Conservation (phyloP, 2,329 filamentous ascomycete species). For the Pseudocercospora musae region DNA sequence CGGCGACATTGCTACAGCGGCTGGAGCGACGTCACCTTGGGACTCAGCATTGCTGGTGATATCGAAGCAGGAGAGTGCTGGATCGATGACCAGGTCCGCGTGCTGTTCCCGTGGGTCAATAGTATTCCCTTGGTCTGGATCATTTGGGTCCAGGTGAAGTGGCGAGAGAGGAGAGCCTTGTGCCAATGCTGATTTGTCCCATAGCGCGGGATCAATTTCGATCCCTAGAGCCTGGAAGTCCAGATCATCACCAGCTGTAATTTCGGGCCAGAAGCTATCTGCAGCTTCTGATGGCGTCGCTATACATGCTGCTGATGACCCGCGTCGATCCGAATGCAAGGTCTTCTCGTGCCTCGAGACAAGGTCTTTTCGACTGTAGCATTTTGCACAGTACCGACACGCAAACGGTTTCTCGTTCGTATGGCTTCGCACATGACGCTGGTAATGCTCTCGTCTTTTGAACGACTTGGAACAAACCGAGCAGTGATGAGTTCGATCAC, state of each 20-base stretch:
- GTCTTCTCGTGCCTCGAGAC: slow-evolving; percentile 15
- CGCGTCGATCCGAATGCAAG: slow-evolving; percentile 2
- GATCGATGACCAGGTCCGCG: background rate
- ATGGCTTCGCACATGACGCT: slow-evolving; percentile 1
- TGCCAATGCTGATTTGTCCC: background rate
- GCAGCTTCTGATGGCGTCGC: background rate
- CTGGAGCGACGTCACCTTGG: background rate
- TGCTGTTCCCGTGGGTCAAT: background rate
- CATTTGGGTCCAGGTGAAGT: background rate
- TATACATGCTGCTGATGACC: background rate
- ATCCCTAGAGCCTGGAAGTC: background rate
- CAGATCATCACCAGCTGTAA: background rate
- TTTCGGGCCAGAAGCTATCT: background rate
- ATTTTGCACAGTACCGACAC: slow-evolving; percentile 11
- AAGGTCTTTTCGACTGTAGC: slow-evolving; percentile 8
- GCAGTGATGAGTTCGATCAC: background rate
- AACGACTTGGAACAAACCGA: slow-evolving; percentile 1
- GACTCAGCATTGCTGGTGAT: background rate
- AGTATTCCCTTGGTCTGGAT: background rate
- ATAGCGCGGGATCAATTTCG: background rate
- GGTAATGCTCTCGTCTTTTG: slow-evolving; percentile 2
- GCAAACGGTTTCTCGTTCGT: slow-evolving; percentile 13
- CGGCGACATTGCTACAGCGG: background rate
- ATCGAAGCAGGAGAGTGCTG: background rate
- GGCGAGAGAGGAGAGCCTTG: background rate